These are phyloP conservation scores for Aspergillus pseudotamarii DNA, from an alignment of 2,329 filamentous ascomycete genomes.

Conservation along the genomic window DNA sequence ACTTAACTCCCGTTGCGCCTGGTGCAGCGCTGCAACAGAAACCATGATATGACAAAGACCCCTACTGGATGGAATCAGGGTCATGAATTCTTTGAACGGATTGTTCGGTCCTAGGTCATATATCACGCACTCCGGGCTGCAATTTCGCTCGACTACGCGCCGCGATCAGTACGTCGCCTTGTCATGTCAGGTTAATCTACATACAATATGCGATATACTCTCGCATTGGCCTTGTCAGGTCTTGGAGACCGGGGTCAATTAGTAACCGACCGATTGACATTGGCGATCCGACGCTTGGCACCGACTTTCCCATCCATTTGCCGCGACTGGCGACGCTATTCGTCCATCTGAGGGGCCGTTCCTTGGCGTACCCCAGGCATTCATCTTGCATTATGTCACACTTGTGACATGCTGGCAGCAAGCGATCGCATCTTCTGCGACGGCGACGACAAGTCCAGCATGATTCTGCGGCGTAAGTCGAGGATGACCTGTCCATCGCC, in stretches of 20 bases:
- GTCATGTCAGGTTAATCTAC: background rate
- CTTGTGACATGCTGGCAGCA: slow-evolving; percentile 13
- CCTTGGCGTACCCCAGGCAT: slow-evolving; percentile 17
- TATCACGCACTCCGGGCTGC: slow-evolving; percentile 16
- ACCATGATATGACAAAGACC: slow-evolving; percentile 16
- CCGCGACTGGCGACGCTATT: slow-evolving; percentile 20
- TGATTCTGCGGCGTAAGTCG: slow-evolving; percentile 1
- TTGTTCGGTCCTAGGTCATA: slow-evolving; percentile 12
- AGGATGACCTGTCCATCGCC: background rate
- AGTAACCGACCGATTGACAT: background rate
- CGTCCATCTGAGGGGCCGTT: slow-evolving; percentile 16
- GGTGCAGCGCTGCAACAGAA: slow-evolving; percentile 17
- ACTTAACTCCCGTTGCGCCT: slow-evolving; percentile 10
- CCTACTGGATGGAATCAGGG: slow-evolving; percentile 15
- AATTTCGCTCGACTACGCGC: slow-evolving; percentile 16
- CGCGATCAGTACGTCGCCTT: background rate
- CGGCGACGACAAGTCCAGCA: slow-evolving; percentile 22
- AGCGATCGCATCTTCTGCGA: slow-evolving; percentile 19
- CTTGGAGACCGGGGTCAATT: background rate
- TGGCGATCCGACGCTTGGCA: slow-evolving; percentile 3
- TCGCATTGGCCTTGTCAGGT: background rate
- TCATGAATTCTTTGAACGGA: slow-evolving; percentile 19
- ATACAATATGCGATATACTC: background rate
- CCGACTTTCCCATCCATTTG: slow-evolving; percentile 14
- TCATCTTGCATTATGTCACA: slow-evolving; percentile 6